Evolutionary conservation across 1,284 basidiomycete genomes (phyloP), one percentile per base, ranked within the genome.

Genomic region (Agaricales sp.): DNA sequence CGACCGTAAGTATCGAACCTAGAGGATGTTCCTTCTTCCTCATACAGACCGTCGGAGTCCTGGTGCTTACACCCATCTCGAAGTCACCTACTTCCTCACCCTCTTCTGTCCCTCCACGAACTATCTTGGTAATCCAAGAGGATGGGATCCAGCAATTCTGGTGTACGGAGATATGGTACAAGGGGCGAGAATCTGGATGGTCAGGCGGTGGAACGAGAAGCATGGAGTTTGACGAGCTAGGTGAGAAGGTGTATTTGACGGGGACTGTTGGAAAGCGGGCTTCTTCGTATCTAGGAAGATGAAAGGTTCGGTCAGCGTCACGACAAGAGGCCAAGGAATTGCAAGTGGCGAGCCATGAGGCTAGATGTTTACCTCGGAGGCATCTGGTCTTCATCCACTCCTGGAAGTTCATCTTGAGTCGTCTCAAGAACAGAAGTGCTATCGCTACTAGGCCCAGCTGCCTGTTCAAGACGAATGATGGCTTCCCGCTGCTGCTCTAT

Each of bases 131-230:
- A 43, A 61, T 58, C 50, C 53, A 59, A 8, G 59, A 62, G 1
- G 59, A 54, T 2, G 61, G 61, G 11, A 59, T 56, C 53, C 62
- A 62, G 52, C 57, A 58, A 53, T 63, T 62, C 52, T 58, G 50
- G 38, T 53, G 53, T 3, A 59, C 57, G 4, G 59, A 53, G 19
- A 63, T 55, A 46, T 62, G 59, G 37, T 63, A 63, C 20, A 55
- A 47, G 4, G 58, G 58, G n/a, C 51, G 41, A 30, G 45, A 20
- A 37, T 52, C 51, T 4, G 50, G 37, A 35, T 52, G 52, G 22
- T 35, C 47, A 37, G 43, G 51, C 8, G 30, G 30, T 35, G 30
- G 30, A n/a, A 35, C n/a, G n/a, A 58, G 52, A 19, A 57, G 23
- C 61, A 63, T 63, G 12, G 57, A 50, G 46, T 8, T 11, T 54